Evolutionary conservation across 441 rosid species (phyloP), one percentile per base, ranked within the genome.

Genomic region (Pelargonium myrrhifolium): DNA sequence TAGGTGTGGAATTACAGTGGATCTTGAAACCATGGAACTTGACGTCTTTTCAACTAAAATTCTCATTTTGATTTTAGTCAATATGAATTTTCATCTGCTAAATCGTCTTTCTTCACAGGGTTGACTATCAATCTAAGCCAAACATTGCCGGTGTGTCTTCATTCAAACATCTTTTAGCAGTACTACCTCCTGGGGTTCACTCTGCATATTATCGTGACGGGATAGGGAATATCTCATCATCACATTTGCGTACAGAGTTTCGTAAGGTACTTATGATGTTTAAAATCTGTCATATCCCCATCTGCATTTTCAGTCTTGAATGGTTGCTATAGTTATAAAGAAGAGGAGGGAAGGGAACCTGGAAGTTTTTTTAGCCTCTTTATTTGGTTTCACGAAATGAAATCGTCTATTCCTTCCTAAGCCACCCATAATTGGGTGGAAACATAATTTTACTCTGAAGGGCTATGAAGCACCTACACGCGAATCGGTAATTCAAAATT

Each of bases 211-310:
- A 90, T 74, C 83, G 99, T 65, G 99, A 95, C 79, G 85, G 82
- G 62, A 95, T 95, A n/a, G 98, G 99, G 67, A 95, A 95, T 83
- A 90, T 95, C 81, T 95, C 99, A 39, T 80, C 96, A 21, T 95
- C 99, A 58, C 95, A 78, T 76, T 83, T 95, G 63, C 97, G 95
- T 65, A 75, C 83, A 15, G 95, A 85, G 75, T 76, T 80, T 58
- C 71, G 59, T 56, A 95, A 92, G 99, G 98, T 90, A 66, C 81
- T 49, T 59, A 7, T 18, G 28, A 9, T 63, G 15, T 53, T n/a
- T 49, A 66, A 37, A 20, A 11, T 58, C n/a, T 58, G 8, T 28
- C 62, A 55, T 43, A 11, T 65, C 39, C 49, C 62, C n/a, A 21
- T 58, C 62, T 58, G 28, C 5, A 7, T 28, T 6, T 55, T 58